Evolutionary conservation across 768 basidiomycete genomes (phyloP).

Genomic region (Lentinula sp.): DNA sequence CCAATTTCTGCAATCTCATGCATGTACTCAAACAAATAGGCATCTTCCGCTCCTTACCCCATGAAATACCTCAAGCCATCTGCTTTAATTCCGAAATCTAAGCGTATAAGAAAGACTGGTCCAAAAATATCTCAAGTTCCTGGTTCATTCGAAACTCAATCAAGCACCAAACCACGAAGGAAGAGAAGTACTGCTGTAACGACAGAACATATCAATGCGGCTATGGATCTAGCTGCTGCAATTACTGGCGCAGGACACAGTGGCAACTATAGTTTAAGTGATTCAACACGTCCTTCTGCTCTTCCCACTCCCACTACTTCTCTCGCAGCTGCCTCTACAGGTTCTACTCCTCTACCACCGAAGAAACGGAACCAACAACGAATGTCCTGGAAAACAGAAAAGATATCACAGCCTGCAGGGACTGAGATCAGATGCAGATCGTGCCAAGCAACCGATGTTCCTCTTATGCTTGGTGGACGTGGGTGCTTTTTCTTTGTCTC

Average conservation of each 20-base stretch:
- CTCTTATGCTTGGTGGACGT: slow-evolving; percentile 74
- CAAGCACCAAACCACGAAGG: background rate
- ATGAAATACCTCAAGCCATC: slow-evolving; percentile 58
- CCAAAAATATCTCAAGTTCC: background rate
- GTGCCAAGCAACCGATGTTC: slow-evolving; percentile 65
- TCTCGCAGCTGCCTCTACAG: background rate
- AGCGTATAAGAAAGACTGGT: slow-evolving; percentile 27
- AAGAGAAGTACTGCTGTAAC: slow-evolving; percentile 1
- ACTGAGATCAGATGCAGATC: slow-evolving; percentile 47
- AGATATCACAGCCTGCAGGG: slow-evolving; percentile 18
- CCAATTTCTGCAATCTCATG: no score
- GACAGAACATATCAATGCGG: background rate
- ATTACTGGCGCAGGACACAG: background rate
- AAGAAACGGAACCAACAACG: slow-evolving; percentile 35
- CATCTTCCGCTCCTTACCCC: slow-evolving; percentile 37
- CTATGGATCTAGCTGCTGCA: background rate
- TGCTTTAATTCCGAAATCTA: slow-evolving; percentile 22
- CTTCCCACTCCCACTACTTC: background rate
- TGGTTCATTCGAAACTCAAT: background rate
- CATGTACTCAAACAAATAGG: slow-evolving; percentile 20
- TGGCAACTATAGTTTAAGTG: background rate
- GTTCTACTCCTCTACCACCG: slow-evolving; percentile 11
- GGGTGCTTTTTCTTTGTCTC: slow-evolving; percentile 21
- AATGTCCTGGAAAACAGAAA: slow-evolving; percentile 16
- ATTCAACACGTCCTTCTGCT: background rate